A percentile compares a stretch with the other conserved stretches of the same genome.
These are phyloP conservation scores for Dendrobium huoshanense DNA, from an alignment of 106 monocot species.

Conservation along the genomic window DNA sequence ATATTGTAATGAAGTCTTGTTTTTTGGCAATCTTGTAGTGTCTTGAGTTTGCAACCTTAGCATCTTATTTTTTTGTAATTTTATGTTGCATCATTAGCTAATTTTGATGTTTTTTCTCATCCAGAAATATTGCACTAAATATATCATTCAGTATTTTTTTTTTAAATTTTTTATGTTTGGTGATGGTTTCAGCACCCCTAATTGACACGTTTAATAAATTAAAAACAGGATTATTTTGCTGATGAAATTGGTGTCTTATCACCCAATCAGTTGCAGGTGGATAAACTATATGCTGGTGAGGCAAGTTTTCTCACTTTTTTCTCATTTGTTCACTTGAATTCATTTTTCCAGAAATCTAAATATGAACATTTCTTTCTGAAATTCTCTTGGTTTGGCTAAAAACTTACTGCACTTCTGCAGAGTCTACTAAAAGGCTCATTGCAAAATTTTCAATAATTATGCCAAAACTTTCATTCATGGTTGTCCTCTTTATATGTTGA, in stretches of 20 bases:
- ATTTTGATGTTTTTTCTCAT: not conserved
- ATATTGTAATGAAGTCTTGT: too few species aligned
- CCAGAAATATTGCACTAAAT: not conserved
- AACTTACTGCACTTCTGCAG: not conserved
- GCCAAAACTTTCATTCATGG: not conserved
- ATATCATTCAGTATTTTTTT: not conserved
- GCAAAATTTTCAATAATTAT: not conserved
- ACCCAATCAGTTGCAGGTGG: slow-evolving; percentile 78
- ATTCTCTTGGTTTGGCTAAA: not conserved
- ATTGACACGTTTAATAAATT: not conserved
- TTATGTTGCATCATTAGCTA: too few species aligned
- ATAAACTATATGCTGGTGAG: slow-evolving; percentile 88
- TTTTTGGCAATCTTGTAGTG: too few species aligned
- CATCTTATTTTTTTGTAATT: too few species aligned
- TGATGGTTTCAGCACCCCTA: not conserved
- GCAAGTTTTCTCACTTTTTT: slow-evolving; percentile 28
- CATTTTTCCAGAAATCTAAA: not conserved
- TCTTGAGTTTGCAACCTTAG: too few species aligned
- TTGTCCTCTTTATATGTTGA: not conserved
- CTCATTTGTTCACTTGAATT: not conserved
- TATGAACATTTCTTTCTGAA: not conserved
- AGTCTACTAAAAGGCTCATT: not conserved
- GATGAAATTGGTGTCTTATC: slow-evolving; percentile 97
- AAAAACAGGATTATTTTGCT: slow-evolving; percentile 77
- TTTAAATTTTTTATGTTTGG: not conserved